Evolutionary conservation across 1,284 basidiomycete species (phyloP).

Genomic region (Austropuccinia psidii): DNA sequence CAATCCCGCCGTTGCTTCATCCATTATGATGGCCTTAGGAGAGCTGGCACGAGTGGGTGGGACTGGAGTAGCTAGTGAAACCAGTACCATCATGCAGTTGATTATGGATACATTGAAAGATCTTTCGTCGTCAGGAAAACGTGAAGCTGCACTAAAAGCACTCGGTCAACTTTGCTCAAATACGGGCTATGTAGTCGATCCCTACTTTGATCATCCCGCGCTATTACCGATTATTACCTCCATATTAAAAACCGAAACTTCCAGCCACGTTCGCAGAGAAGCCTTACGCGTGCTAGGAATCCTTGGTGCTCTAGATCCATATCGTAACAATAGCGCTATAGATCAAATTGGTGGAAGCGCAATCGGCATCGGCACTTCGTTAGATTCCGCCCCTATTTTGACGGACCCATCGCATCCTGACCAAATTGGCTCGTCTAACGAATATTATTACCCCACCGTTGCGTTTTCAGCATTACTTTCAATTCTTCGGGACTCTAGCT

Average conservation of each 20-base stretch:
- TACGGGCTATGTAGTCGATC: slow-evolving; percentile 87
- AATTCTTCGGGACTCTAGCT: slow-evolving; percentile 79
- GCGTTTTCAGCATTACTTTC: slow-evolving; percentile 82
- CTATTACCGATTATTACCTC: slow-evolving; percentile 78
- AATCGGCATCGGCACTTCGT: slow-evolving; percentile 19
- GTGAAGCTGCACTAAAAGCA: slow-evolving; percentile 88
- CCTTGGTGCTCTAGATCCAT: slow-evolving; percentile 94
- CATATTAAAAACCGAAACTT: slow-evolving; percentile 75
- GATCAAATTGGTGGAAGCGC: slow-evolving; percentile 35
- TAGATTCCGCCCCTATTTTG: slow-evolving; percentile 47
- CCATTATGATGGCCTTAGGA: slow-evolving; percentile 88
- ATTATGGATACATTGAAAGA: slow-evolving; percentile 82
- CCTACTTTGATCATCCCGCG: slow-evolving; percentile 82
- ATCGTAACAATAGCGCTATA: slow-evolving; percentile 69
- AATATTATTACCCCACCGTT: slow-evolving; percentile 97
- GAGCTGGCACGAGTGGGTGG: slow-evolving; percentile 90
- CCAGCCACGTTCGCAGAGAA: slow-evolving; percentile 65
- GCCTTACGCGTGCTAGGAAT: slow-evolving; percentile 89
- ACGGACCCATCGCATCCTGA: slow-evolving; percentile 56
- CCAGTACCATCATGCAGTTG: slow-evolving; percentile 79
- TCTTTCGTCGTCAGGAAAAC: slow-evolving; percentile 66
- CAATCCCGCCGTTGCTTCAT: slow-evolving; percentile 80
- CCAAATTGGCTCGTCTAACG: slow-evolving; percentile 53
- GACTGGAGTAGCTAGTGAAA: slow-evolving; percentile 75
- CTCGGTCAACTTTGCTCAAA: slow-evolving; percentile 93